A percentile compares a stretch with the other conserved stretches of the same genome.
Conservation (phyloP, 108 stramenopile species). For the Nitzschia palea region DNA sequence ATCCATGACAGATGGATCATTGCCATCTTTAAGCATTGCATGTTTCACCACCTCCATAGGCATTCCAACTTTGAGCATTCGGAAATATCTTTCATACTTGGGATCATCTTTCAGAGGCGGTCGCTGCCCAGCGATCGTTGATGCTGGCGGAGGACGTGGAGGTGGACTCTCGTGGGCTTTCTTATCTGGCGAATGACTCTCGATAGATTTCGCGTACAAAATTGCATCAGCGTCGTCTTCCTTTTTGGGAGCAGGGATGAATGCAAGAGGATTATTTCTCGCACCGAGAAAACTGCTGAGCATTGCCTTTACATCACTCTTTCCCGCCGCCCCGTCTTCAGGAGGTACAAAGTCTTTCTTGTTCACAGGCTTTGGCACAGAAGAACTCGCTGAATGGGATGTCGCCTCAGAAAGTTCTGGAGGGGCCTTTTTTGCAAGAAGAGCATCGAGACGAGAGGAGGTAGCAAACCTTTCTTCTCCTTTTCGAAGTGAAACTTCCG, state of each 20-base stretch:
- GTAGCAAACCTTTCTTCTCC: neutral
- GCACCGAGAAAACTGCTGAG: conserved; percentile 26
- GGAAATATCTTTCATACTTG: conserved; percentile 71
- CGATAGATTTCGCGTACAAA: conserved; percentile 6
- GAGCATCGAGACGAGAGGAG: neutral
- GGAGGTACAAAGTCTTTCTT: neutral
- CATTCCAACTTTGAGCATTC: conserved; percentile 87
- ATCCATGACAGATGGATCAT: conserved; percentile 86
- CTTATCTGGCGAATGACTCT: conserved; percentile 9
- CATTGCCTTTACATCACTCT: conserved; percentile 34
- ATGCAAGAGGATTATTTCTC: conserved; percentile 13
- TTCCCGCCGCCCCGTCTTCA: neutral
- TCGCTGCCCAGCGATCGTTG: conserved; percentile 12
- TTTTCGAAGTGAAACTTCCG: no score
- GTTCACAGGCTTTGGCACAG: conserved; percentile 6
- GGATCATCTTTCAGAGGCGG: conserved; percentile 81
- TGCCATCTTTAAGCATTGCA: conserved; percentile 81
- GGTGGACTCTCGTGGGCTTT: neutral
- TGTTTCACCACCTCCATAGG: conserved; percentile 84
- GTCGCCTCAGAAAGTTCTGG: neutral
- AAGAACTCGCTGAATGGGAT: neutral
- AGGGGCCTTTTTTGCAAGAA: neutral
- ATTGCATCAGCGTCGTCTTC: conserved; percentile 17
- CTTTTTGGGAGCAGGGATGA: conserved; percentile 18
- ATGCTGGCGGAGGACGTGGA: conserved; percentile 2